These are phyloP conservation scores for Blakeslea trispora DNA, from an alignment of 371 early-diverging fungal species.

Conservation along the genomic window DNA sequence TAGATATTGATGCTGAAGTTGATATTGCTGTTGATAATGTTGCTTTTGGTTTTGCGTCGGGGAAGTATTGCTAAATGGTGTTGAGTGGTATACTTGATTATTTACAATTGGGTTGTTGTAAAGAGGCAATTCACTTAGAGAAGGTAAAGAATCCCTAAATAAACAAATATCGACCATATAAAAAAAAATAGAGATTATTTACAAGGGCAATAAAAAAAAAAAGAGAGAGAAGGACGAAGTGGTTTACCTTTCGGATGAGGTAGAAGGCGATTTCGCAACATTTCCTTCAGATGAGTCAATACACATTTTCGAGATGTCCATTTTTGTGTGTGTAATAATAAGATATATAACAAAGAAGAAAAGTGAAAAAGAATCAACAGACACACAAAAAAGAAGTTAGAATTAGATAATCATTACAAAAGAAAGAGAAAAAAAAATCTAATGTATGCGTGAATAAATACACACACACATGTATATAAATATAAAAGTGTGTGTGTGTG, in stretches of 20 bases:
- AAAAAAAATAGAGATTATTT: too few relatives aligned
- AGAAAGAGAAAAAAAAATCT: conserved; percentile 1
- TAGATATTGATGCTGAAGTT: conserved; percentile 7
- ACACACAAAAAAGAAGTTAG: background rate
- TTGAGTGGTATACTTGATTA: background rate
- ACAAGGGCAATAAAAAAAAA: too few relatives aligned
- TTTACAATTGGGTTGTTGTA: background rate
- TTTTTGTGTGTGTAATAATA: background rate
- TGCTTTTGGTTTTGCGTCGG: background rate
- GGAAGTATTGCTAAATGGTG: conserved; percentile 3
- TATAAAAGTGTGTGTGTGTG: background rate
- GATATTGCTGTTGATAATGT: conserved; percentile 5
- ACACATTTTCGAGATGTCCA: conserved; percentile 29
- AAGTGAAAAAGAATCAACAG: background rate
- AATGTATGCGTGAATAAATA: background rate
- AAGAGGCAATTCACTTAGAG: background rate
- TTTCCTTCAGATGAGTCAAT: conserved; percentile 8
- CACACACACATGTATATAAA: background rate
- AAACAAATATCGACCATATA: too few relatives aligned
- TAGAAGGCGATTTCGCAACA: background rate
- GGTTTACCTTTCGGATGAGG: conserved; percentile 7
- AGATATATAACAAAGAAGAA: background rate
- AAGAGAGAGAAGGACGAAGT: too few relatives aligned
- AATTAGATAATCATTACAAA: conserved; percentile 4
- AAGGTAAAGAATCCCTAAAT: conserved; percentile 1